Percentiles rank a stretch among this genome's conserved stretches.
These are phyloP conservation scores for Giardia muris DNA, from an alignment of 208 protist species.

Conservation along the genomic window DNA sequence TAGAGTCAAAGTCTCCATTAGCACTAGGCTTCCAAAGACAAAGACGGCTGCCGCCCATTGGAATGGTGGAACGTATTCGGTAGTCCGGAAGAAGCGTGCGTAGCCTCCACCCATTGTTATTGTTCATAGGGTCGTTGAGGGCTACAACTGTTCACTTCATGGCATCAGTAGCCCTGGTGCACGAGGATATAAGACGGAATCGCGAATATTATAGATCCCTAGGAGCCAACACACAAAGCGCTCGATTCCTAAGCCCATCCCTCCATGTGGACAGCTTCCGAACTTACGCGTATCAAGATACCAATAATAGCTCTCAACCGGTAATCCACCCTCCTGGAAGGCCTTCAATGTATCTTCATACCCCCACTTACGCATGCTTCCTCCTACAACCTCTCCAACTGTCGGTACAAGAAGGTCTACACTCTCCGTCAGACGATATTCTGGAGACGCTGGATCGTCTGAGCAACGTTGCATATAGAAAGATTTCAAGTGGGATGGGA, in stretches of 20 bases:
- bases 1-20: background rate
- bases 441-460: conserved; percentile 24
- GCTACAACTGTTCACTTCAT: conserved; percentile 49
- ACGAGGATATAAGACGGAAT: conserved; percentile 81
- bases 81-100: background rate
- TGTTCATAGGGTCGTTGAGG: background rate
- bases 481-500: conserved; percentile 84
- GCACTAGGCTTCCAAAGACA: background rate
- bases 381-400: conserved; percentile 92
- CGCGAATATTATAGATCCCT: conserved; percentile 68
- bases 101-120: background rate
- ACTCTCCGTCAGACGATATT: conserved; percentile 41
- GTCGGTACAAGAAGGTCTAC: conserved; percentile 81
- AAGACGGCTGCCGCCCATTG: background rate
- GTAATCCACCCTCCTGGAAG: conserved; percentile 73
- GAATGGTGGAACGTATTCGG: background rate
- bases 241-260: conserved; percentile 89
- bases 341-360: conserved; percentile 69
- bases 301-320: conserved; percentile 86
- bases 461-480: conserved; percentile 82
- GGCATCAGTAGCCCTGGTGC: conserved; percentile 75
- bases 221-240: conserved; percentile 83
- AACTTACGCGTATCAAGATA: conserved; percentile 86
- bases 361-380: conserved; percentile 79
- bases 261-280: conserved; percentile 79